Base-by-base conservation (phyloP, 345 rosid species). In the sweet orange (Citrus sinensis) region DNA sequence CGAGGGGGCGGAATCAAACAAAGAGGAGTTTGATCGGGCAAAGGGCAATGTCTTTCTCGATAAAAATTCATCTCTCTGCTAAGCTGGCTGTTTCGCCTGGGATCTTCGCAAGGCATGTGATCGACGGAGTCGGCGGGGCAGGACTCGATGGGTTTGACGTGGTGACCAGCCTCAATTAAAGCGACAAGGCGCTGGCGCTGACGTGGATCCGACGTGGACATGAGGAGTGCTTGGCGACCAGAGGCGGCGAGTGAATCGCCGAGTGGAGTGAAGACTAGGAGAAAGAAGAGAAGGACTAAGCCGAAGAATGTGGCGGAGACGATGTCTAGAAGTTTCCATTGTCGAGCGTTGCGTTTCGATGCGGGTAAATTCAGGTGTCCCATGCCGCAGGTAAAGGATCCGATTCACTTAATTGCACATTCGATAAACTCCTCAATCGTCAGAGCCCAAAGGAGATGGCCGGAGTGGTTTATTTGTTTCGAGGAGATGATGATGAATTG, bases 71-170 rank as follows among this genome's bases (percentile, higher is more conserved):
- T 95, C 58, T 92, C 97, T 60, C 99, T 76, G 63, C 95, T 94
- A 37, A 96, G 92, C 89, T 92, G 98, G 78, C 98, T 90, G 80
- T 90, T 94, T 71, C 91, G 89, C 75, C 97, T 83, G 2, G 99
- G 98, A 87, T 96, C 99, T 80, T 94, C 98, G 59, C 99, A 96
- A 3, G 99, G 99, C 99, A 94, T 91, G 85, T 94, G 91, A 74
- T 86, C 98, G 29, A 89, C 99, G 32, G 89, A 82, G 20, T 91
- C 93, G 16, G 84, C 90, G 2, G 95, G 89, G 78, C 99, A 95
- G 2, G 91, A 78, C 75, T 95, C 96, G 74, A 95, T 95, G 58
- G 94, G 89, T 76, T 91, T 89, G 51, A 83, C 82, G 77, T 89
- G 86, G 19, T 83, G 86, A 7, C 98, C 95, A 11, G 92, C 67